These are phyloP conservation scores for Coprinopsis cinerea DNA, from an alignment of 768 basidiomycete genomes.

Conservation along the genomic window DNA sequence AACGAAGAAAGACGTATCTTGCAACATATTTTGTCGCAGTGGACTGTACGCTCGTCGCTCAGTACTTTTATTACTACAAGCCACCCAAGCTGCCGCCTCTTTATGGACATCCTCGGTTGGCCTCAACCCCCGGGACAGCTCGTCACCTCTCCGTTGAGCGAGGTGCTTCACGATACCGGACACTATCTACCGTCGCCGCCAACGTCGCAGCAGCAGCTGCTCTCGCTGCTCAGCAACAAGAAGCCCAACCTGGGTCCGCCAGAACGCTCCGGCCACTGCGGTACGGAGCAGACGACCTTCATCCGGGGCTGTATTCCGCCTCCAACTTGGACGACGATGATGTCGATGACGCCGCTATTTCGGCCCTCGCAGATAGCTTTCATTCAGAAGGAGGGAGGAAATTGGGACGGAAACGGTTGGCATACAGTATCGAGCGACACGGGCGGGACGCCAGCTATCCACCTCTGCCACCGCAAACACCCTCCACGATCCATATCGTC, in stretches of 20 bases:
- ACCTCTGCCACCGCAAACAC: constrained; percentile 26
- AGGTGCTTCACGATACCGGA: constrained; percentile 57
- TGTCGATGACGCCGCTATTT: constrained; percentile 46
- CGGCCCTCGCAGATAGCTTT: constrained; percentile 66
- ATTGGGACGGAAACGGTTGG: constrained; percentile 45
- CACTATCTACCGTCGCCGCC: constrained; percentile 61
- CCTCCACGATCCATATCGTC: constrained; percentile 28
- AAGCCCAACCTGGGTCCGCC: constrained; percentile 12
- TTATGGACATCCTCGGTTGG: constrained; percentile 35
- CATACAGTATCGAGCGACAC: constrained; percentile 61
- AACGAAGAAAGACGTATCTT: constrained; percentile 77
- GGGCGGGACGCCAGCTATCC: constrained; percentile 38
- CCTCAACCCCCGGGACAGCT: constrained; percentile 32
- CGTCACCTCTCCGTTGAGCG: constrained; percentile 49
- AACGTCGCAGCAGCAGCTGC: constrained; percentile 70
- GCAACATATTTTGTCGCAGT: constrained; percentile 87
- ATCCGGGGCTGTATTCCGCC: constrained; percentile 8
- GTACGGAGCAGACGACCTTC: constrained; percentile 7
- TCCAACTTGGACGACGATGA: constrained; percentile 27
- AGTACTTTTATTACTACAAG: constrained; percentile 74
- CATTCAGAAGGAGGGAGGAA: constrained; percentile 62
- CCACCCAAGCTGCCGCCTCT: constrained; percentile 27
- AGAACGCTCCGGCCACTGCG: constrained; percentile 5
- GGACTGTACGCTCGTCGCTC: constrained; percentile 67
- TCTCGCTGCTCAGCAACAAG: constrained; percentile 50